Evolutionary conservation across 192 early-diverging fungal genomes (phyloP).

Genomic region (Linnemannia exigua): DNA sequence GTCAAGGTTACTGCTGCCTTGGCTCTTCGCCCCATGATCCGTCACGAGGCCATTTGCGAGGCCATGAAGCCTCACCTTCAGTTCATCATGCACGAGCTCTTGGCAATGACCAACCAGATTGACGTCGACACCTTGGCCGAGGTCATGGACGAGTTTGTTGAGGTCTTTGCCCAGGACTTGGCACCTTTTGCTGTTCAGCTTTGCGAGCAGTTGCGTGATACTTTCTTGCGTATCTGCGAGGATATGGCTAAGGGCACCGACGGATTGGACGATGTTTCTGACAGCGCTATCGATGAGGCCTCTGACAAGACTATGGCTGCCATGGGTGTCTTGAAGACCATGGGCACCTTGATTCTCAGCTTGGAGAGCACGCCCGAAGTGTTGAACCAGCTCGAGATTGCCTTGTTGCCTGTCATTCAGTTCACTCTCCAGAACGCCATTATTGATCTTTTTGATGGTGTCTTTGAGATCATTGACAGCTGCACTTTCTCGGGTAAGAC

Average conservation of each 20-base stretch:
- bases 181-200: conserved; percentile 96
- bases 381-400: conserved; percentile 83
- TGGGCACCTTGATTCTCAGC: conserved; percentile 88
- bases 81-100: conserved; percentile 69
- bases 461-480: conserved; percentile 92
- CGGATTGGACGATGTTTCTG: conserved; percentile 61
- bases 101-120: conserved; percentile 93
- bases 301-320: conserved; percentile 93
- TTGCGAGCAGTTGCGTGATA: conserved; percentile 86
- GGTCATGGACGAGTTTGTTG: conserved; percentile 94
- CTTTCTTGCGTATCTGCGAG: conserved; percentile 83
- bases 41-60: conserved; percentile 68
- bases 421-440: conserved; percentile 85
- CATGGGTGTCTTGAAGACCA: conserved; percentile 91
- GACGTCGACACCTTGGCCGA: conserved; percentile 91
- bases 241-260: conserved; percentile 62
- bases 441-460: conserved; percentile 86
- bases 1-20: conserved; percentile 92
- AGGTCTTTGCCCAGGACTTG: conserved; percentile 91
- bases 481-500: conserved; percentile 87
- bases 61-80: conserved; percentile 58
- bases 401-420: conserved; percentile 81
- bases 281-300: conserved; percentile 74
- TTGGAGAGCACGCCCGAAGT: conserved; percentile 89
- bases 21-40: conserved; percentile 84